Percentiles rank a stretch among this genome's conserved stretches.
phyloP scores from a whole-genome alignment of 305 asterid species.

The Solanum chacoense region DNA sequence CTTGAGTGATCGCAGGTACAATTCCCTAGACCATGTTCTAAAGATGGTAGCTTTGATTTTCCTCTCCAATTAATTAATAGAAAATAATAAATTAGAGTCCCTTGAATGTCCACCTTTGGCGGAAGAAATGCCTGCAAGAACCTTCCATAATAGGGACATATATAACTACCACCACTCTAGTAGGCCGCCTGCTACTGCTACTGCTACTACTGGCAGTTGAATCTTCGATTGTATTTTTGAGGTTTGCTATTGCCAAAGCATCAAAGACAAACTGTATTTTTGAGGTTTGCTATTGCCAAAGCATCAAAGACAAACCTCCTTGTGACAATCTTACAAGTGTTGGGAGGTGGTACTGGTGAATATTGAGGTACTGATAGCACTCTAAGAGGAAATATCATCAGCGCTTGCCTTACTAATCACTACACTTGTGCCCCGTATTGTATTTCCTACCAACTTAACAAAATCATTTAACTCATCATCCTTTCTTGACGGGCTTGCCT shows the following conservation, averaged over 20 bases:
- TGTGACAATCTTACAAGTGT: neutral
- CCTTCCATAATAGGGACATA: neutral
- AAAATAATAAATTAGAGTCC: neutral
- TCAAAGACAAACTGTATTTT: too few relatives aligned
- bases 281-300: neutral
- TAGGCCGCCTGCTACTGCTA: neutral
- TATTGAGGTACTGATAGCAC: neutral
- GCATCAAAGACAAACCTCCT: neutral
- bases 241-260: too few relatives aligned
- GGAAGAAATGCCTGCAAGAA: neutral
- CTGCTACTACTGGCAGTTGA: neutral
- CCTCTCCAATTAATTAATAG: neutral
- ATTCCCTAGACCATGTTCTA: neutral
- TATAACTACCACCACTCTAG: neutral
- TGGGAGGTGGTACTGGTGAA: neutral
- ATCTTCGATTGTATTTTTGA: neutral
- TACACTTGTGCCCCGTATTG: neutral
- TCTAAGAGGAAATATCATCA: neutral
- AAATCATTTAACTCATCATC: neutral
- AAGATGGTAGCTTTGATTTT: neutral
- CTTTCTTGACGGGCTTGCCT: neutral
- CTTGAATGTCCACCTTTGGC: neutral
- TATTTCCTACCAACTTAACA: neutral
- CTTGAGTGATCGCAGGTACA: neutral
- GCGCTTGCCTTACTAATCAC: neutral